Evolutionary conservation across 306 rosid species (phyloP).

Genomic region (Quillaja saponaria): DNA sequence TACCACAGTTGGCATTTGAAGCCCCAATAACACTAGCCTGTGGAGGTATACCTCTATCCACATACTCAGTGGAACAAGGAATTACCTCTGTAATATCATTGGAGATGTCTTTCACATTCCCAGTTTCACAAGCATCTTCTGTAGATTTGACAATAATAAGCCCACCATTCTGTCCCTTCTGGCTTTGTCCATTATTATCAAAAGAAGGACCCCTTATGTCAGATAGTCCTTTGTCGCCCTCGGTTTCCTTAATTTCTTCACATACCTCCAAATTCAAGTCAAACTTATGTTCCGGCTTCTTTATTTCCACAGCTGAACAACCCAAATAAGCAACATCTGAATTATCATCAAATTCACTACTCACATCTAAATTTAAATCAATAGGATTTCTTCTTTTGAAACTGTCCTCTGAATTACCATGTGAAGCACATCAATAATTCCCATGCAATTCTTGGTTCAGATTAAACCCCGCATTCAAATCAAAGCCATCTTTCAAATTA

Average conservation of each 20-base stretch:
- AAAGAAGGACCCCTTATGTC: constrained; percentile 30
- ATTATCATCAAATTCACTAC: constrained; percentile 51
- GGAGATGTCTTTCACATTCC: constrained; percentile 36
- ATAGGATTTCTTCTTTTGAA: constrained; percentile 51
- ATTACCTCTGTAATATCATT: constrained; percentile 21
- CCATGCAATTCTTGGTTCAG: constrained; percentile 51
- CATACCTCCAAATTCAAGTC: constrained; percentile 80
- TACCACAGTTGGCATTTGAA: constrained; percentile 31
- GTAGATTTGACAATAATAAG: constrained; percentile 26
- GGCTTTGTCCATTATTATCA: constrained; percentile 31
- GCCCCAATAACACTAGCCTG: constrained; percentile 31
- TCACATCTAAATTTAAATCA: constrained; percentile 80
- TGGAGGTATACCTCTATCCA: constrained; percentile 26
- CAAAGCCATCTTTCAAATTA: constrained; percentile 53
- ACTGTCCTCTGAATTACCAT: constrained; percentile 25
- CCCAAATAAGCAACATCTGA: constrained; percentile 22
- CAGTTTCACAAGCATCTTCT: constrained; percentile 33
- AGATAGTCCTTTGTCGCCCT: constrained; percentile 33
- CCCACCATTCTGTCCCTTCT: constrained; percentile 23
- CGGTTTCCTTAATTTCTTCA: constrained; percentile 58
- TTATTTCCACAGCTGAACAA: constrained; percentile 28
- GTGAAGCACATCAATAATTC: constrained; percentile 40
- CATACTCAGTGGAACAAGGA: constrained; percentile 21
- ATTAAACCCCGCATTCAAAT: constrained; percentile 72
- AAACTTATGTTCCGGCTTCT: constrained; percentile 57